These are phyloP conservation scores for Scheffersomyces coipomensis DNA, from an alignment of 805 yeast species.

Conservation along the genomic window DNA sequence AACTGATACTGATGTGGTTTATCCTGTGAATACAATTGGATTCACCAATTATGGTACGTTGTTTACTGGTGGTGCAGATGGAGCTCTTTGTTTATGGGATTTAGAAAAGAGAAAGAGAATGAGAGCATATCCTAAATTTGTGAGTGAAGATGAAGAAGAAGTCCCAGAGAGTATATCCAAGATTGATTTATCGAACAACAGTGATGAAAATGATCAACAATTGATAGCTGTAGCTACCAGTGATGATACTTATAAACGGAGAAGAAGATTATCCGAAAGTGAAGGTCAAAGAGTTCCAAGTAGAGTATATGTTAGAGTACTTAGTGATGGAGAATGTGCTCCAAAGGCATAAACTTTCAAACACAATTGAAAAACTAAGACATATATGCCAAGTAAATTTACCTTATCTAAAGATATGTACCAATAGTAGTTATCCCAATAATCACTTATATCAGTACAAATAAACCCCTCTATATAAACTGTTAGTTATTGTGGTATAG, in stretches of 20 bases:
- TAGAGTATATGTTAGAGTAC: conserved; percentile 14
- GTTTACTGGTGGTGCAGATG: conserved; percentile 55
- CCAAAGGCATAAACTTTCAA: conserved; percentile 9
- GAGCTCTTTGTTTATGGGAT: conserved; percentile 51
- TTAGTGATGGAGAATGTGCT: conserved; percentile 9
- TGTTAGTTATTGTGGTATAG: too few relatives aligned
- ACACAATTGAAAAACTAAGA: too few relatives aligned
- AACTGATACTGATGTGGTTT: conserved; percentile 48
- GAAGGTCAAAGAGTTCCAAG: conserved; percentile 12
- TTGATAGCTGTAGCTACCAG: conserved; percentile 38
- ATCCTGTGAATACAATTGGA: conserved; percentile 49
- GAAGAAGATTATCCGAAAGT: conserved; percentile 9
- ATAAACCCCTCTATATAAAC: too few relatives aligned
- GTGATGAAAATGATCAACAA: conserved; percentile 9
- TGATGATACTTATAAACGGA: conserved; percentile 40
- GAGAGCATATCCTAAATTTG: conserved; percentile 36
- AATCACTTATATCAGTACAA: too few relatives aligned
- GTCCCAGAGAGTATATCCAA: conserved; percentile 21
- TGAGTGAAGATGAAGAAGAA: conserved; percentile 10
- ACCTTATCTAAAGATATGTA: too few relatives aligned
- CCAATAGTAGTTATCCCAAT: too few relatives aligned
- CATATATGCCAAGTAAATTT: too few relatives aligned
- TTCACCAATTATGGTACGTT: conserved; percentile 42
- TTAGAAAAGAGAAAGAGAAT: conserved; percentile 42
- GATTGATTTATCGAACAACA: conserved; percentile 13